Base-by-base conservation (phyloP, 2,329 filamentous ascomycete genomes). In the Diaporthe aspalathi region DNA sequence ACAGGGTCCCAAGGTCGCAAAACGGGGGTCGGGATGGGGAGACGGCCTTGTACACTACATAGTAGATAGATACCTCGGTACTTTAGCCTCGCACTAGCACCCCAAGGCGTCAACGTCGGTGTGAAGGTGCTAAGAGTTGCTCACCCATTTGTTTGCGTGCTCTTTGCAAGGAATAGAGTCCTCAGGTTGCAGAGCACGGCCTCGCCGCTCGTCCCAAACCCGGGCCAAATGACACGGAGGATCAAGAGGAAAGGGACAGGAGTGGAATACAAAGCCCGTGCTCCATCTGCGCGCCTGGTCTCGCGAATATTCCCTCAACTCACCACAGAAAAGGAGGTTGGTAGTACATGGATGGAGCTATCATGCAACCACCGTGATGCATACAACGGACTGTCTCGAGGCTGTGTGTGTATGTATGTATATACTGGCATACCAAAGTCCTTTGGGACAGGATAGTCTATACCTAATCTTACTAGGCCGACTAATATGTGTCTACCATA, bases 151-250 rank as follows among this genome's bases (percentile, higher is more conserved):
- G 45, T 38, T 50, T 65, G 45, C 43, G 29, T 50, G 38, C 9
- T 11, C 9, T 38, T 38, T 2, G 35, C 35, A 32, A 32, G 8
- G 8, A 5, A 32, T 32, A 8, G 32, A 32, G 32, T 47, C 11
- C 38, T 40, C 38, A 20, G 35, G 27, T 32, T 50, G 29, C 35
- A 38, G n/a, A 65, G 45, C 45, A 65, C 60, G 45, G 60, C 45
- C 60, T 38, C 50, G 29, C 60, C 45, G 60, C 60, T 22, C 60
- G 27, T 32, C 20, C 43, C 60, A 45, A 50, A 45, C 24, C 45
- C n/a, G 29, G 24, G 60, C 45, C 38, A 65, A 50, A 65, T 65
- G 60, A 65, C 56, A 45, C 35, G 60, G 45, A 38, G 60, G 20
- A 17, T 12, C 35, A 32, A 20, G 24, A 43, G 57, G 22, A 24